Percentiles rank a stretch among this genome's conserved stretches.
Conservation (phyloP, 805 yeast species). For the Pichia membranifaciens region DNA sequence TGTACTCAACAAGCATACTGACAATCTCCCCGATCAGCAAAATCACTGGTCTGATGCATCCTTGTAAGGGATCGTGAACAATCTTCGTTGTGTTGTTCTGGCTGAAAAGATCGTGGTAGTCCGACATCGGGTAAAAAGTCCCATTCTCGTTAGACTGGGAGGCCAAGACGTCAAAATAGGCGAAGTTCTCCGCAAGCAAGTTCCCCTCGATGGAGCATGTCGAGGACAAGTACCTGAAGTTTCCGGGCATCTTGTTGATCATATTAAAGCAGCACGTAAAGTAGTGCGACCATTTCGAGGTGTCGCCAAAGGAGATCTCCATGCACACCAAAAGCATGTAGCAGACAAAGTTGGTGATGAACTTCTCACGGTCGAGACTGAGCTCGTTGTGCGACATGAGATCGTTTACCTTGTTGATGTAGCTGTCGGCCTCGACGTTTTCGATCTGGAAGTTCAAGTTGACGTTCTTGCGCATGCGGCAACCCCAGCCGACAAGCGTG, state of each 20-base stretch:
- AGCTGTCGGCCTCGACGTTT: constrained; percentile 18
- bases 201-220: constrained; percentile 31
- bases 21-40: constrained; percentile 35
- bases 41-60: constrained; percentile 35
- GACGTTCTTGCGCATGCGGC: constrained; percentile 21
- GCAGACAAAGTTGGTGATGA: constrained; percentile 25
- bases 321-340: constrained; percentile 29
- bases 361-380: constrained; percentile 16
- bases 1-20: constrained; percentile 24
- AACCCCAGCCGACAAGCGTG: constrained; percentile 53
- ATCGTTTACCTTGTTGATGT: constrained; percentile 14
- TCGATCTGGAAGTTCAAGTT: constrained; percentile 21
- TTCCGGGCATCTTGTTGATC: constrained; percentile 23
- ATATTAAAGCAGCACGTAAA: constrained; percentile 26
- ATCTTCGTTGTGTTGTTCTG: constrained; percentile 13
- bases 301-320: constrained; percentile 31
- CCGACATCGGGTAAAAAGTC: constrained; percentile 31
- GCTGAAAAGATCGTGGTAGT: constrained; percentile 28
- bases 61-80: constrained; percentile 36
- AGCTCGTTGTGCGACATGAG: constrained; percentile 10
- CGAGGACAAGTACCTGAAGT: constrained; percentile 26
- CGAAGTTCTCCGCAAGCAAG: constrained; percentile 33
- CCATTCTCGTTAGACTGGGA: constrained; percentile 34
- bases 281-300: constrained; percentile 31
- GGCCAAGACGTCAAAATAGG: constrained; percentile 37